A percentile compares a stretch with the other conserved stretches of the same genome.
Conservation (phyloP, 306 rosid genomes). For the Lathyrus tuberosus region DNA sequence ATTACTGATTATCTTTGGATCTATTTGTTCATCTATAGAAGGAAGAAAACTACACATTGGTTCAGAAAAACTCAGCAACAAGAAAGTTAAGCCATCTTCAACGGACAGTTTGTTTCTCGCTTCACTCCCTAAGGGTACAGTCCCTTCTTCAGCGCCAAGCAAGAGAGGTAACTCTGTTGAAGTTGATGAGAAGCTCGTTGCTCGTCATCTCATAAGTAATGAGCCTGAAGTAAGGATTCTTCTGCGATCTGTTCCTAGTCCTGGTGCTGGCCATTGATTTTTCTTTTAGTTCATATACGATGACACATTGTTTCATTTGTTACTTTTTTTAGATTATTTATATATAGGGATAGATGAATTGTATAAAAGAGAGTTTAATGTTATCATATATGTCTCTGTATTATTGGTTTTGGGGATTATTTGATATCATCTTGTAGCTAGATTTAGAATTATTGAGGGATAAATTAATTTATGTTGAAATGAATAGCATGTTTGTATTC, state of each 20-base stretch:
- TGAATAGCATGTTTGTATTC: conserved; percentile 25
- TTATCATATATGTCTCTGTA: not conserved
- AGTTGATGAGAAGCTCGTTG: conserved; percentile 63
- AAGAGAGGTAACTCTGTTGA: conserved; percentile 62
- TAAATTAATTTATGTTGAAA: not conserved
- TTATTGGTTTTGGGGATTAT: conserved; percentile 36
- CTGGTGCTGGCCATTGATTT: conserved; percentile 74
- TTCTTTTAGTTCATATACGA: not conserved
- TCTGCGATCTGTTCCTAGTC: conserved; percentile 79
- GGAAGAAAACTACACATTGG: conserved; percentile 56
- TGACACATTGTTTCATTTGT: conserved; percentile 33
- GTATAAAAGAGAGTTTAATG: conserved; percentile 40
- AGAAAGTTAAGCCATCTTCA: conserved; percentile 29
- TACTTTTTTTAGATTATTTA: conserved; percentile 33
- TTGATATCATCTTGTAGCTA: not conserved
- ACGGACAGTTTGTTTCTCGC: conserved; percentile 45
- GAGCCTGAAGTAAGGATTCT: conserved; percentile 38
- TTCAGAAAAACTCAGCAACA: not conserved
- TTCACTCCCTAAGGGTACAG: conserved; percentile 79
- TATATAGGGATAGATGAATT: conserved; percentile 13
- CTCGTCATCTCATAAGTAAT: conserved; percentile 57
- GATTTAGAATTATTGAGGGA: conserved; percentile 10
- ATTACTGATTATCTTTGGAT: conserved; percentile 44
- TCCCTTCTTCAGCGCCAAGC: conserved; percentile 78
- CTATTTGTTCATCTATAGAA: conserved; percentile 42